Conservation (phyloP, 148 eudicot species). For the Heliamphora exappendiculata region DNA sequence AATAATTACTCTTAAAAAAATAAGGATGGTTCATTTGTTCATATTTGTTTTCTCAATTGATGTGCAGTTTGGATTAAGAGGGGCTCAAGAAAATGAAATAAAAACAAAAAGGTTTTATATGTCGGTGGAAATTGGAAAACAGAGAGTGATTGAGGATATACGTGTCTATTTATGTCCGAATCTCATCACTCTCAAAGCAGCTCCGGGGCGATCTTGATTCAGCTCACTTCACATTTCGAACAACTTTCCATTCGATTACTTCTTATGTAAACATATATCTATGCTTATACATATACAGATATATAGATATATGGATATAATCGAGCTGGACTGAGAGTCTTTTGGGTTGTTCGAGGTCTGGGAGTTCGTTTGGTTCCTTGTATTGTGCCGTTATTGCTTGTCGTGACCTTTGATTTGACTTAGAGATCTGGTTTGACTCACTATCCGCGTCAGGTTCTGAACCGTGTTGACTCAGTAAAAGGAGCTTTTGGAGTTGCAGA, state of each 20-base stretch:
- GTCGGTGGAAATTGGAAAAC: conserved; percentile 11
- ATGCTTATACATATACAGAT: background rate
- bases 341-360: background rate
- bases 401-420: background rate
- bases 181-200: background rate
- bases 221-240: too few relatives aligned
- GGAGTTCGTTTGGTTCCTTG: background rate
- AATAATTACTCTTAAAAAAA: too few relatives aligned
- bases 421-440: background rate
- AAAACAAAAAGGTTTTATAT: background rate
- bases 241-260: background rate
- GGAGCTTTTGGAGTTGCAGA: conserved; percentile 11
- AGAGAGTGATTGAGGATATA: background rate
- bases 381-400: background rate
- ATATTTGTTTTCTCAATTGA: background rate
- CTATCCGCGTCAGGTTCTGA: conserved; percentile 13
- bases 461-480: conserved; percentile 18
- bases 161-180: background rate
- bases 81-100: background rate
- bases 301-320: background rate
- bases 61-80: background rate
- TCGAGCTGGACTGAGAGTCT: background rate
- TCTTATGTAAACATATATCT: background rate
- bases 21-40: too few relatives aligned
- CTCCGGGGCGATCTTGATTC: conserved; percentile 13